Evolutionary conservation across 1,284 basidiomycete species (phyloP), one percentile per base, ranked within the genome.

Genomic region (Ganoderma leucocontextum): DNA sequence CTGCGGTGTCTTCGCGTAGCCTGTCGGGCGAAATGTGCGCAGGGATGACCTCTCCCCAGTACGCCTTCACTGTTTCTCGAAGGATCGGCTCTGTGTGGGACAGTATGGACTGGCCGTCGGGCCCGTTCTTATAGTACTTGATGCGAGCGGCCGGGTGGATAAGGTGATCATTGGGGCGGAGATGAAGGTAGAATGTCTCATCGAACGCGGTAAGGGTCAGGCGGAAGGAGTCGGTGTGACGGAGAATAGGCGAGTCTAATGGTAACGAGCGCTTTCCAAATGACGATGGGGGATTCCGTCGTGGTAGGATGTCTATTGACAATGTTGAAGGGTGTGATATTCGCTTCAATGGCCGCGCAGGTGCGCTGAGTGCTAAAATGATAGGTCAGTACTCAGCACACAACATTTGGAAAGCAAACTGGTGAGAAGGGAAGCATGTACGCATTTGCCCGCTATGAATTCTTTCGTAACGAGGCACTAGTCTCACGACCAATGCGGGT

Each of bases 91-190:
- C 80, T 7, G 86, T 84, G 74, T 83, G 82, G 29, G 83, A 79
- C 59, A 86, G 72, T 62, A 83, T 78, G 44, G 83, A 80, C 44
- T 78, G 76, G 42, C 89, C 89, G 67, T 87, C 82, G 7, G 85
- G 74, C 3, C 77, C 77, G 41, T 80, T 83, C 22, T 81, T 79
- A 77, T 87, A 88, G 79, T 91, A 89, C 65, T 85, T 86, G 70
- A 95, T 84, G 62, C 89, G 86, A 1, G 93, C 93, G 62, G 90
- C 85, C 35, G 93, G 91, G 77, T 95, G 93, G 66, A 95, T 83
- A 66, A 95, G 86, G 73, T 93, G 81, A 72, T 91, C 86, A 75
- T 93, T 94, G 8, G 93, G 93, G 33, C 85, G 85, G 67, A 95
- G 83, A 74, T 95, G 89, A 41, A 93, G 83, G 75, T 90, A 82